phyloP scores from a whole-genome alignment of 345 rosid species.

The Excoecaria cochinchinensis region DNA sequence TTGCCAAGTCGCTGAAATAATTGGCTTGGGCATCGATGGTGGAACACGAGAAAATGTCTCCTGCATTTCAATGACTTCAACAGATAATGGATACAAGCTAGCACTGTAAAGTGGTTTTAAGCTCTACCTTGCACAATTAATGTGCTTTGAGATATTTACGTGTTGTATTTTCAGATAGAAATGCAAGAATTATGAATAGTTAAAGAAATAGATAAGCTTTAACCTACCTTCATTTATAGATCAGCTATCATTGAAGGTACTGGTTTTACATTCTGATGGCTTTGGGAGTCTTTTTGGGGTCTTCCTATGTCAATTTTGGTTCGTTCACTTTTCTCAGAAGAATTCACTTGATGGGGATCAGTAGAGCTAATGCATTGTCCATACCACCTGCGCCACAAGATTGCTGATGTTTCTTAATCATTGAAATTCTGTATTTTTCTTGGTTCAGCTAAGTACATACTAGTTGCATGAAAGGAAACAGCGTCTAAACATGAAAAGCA shows the following conservation, averaged over 20 bases:
- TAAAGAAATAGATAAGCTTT: neutral
- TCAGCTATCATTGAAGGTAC: neutral
- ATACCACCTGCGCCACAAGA: neutral
- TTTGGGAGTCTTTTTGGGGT: neutral
- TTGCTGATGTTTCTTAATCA: no score
- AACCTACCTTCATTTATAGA: neutral
- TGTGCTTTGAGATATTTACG: neutral
- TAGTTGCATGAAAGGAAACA: neutral
- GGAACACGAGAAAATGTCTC: slow-evolving; percentile 1
- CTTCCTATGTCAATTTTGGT: neutral
- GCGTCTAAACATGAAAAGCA: neutral
- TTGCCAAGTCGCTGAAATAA: no score
- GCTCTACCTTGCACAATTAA: neutral
- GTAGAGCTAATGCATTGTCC: neutral
- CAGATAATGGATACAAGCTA: neutral
- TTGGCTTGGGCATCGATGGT: neutral
- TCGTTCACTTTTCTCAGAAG: neutral
- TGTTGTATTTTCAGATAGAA: slow-evolving; percentile 4
- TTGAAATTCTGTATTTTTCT: no score
- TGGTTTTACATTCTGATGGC: neutral
- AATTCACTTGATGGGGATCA: neutral
- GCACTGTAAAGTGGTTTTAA: neutral
- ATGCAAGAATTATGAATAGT: neutral
- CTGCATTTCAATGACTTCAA: slow-evolving; percentile 2
- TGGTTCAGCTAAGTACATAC: neutral